Base-by-base conservation (phyloP, 2,329 filamentous ascomycete genomes). In the Claviceps humidiphila region DNA sequence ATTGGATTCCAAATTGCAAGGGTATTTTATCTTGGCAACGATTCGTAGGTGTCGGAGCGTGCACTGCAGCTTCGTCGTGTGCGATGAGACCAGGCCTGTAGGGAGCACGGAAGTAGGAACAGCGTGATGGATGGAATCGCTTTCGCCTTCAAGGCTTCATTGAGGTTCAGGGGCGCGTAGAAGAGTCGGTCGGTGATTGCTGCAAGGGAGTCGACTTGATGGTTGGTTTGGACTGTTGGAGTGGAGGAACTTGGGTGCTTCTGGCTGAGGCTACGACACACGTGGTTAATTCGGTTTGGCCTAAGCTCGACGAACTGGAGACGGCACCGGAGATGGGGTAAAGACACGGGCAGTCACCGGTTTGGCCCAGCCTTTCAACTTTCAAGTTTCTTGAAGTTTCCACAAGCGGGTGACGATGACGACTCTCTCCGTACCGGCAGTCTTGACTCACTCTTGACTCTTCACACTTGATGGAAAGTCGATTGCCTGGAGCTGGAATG, bases 281-380 rank as follows among this genome's bases (percentile, higher is more conserved):
- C 52, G 52, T 53, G 52, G 52, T 50, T 51, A 17, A 47, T 34
- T 48, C 38, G 48, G 47, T 41, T 49, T 49, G 46, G 46, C 45
- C 16, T 22, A 24, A 11, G 22, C 20, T 14, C 24, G 39, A n/a
- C 22, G 24, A 16, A 26, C 41, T 22, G 41, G 41, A 43, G 41
- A 38, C n/a, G 17, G n/a, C 20, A 37, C 8, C 43, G 43, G 22
- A 9, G 43, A 30, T 24, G 43, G 43, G 30, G 30, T 9, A n/a
- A 14, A 13, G 20, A 44, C 43, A 45, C 24, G 22, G 43, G 13
- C 43, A 45, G 24, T 22, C 42, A 16, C 13, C 22, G 24, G 42
- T 9, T 9, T 22, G 30, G 9, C 30, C 26, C 26, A 30, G 8
- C 26, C 26, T 30, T 30, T 22, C 20, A 20, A 20, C 17, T 20